Conservation (phyloP, 192 early-diverging fungal species). For the Lunasporangiospora selenospora region DNA sequence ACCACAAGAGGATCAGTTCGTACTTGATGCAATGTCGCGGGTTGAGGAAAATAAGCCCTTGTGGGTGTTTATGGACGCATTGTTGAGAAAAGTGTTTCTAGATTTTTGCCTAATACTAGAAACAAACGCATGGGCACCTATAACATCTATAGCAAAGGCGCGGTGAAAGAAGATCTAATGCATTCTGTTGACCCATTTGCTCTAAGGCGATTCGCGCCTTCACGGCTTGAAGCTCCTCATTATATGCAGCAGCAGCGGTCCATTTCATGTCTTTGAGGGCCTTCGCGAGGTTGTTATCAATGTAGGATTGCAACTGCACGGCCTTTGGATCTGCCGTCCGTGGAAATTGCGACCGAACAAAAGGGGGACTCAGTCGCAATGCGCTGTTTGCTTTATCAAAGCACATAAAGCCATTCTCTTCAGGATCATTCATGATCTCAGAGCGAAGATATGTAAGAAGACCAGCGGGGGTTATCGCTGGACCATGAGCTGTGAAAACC, state of each 20-base stretch:
- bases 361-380: conserved; percentile 15
- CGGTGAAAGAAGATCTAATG: conserved; percentile 25
- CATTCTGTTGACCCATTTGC: conserved; percentile 13
- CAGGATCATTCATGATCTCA: conserved; percentile 28
- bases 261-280: conserved; percentile 13
- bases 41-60: too few species aligned
- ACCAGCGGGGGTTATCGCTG: conserved; percentile 22
- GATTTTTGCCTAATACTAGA: background rate
- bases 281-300: conserved; percentile 2
- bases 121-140: conserved; percentile 11
- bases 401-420: conserved; percentile 4
- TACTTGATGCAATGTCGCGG: too few species aligned
- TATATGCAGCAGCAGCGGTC: background rate
- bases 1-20: too few species aligned
- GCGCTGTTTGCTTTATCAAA: conserved; percentile 12
- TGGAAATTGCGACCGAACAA: conserved; percentile 30
- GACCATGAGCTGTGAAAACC: conserved; percentile 19
- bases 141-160: conserved; percentile 13
- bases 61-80: background rate
- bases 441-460: conserved; percentile 23
- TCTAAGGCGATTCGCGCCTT: conserved; percentile 4
- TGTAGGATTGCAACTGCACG: conserved; percentile 7
- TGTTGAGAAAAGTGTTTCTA: background rate
- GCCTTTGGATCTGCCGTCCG: conserved; percentile 12
- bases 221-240: conserved; percentile 12